phyloP scores from a whole-genome alignment of 768 basidiomycete genomes.

The Suillus paluster region DNA sequence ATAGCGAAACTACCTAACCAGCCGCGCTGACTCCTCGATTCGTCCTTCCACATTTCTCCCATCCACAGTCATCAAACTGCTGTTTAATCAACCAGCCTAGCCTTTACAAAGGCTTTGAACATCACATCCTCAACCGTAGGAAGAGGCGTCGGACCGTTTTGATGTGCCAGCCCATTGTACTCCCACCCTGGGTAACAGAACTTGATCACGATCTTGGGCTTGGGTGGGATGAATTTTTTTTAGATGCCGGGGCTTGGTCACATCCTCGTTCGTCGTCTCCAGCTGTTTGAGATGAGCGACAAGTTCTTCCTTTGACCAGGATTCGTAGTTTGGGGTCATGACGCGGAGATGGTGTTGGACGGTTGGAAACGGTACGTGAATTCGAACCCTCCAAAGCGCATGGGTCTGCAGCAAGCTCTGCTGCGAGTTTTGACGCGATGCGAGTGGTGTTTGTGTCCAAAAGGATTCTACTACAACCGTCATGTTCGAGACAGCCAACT shows the following conservation, averaged over 20 bases:
- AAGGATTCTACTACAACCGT: no score
- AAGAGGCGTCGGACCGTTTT: slow-evolving; percentile 67
- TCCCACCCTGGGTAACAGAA: slow-evolving; percentile 94
- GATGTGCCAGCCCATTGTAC: slow-evolving; percentile 89
- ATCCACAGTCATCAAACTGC: no score
- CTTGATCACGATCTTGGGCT: slow-evolving; percentile 91
- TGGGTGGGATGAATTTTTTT: slow-evolving; percentile 58
- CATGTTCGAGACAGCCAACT: no score
- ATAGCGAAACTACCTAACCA: no score
- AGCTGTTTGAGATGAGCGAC: slow-evolving; percentile 65
- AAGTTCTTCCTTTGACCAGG: slow-evolving; percentile 71
- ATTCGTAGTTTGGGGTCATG: slow-evolving; percentile 52
- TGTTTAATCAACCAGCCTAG: slow-evolving; percentile 81
- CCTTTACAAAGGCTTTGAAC: slow-evolving; percentile 77
- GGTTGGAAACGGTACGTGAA: slow-evolving; percentile 39
- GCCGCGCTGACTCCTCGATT: no score
- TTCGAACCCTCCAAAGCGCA: slow-evolving; percentile 36
- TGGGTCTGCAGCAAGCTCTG: slow-evolving; percentile 11
- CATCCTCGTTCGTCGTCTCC: slow-evolving; percentile 40
- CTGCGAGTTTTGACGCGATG: no score
- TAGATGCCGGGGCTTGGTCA: slow-evolving; percentile 31
- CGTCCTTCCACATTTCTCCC: no score
- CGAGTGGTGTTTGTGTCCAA: no score
- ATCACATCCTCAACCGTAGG: slow-evolving; percentile 93
- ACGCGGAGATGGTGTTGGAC: slow-evolving; percentile 32